These are phyloP conservation scores for Rosa multiflora DNA, from an alignment of 306 rosid genomes.

Conservation along the genomic window DNA sequence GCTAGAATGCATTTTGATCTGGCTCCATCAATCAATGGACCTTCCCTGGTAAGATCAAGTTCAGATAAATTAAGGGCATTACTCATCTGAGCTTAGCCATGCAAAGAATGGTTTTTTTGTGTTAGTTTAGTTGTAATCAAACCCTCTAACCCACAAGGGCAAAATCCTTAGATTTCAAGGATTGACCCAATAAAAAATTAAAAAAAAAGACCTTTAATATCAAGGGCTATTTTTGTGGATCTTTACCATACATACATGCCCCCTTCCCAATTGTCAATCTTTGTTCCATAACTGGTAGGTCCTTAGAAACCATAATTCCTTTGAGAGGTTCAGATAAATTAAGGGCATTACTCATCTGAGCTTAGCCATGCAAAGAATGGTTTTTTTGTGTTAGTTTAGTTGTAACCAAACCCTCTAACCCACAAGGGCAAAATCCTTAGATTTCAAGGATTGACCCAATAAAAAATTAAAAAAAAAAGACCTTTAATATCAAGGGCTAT, in stretches of 20 bases:
- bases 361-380: not conserved
- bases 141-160: not conserved
- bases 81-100: not conserved
- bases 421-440: not conserved
- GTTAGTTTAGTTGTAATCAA: not conserved
- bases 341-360: not conserved
- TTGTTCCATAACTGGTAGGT: conserved; percentile 3
- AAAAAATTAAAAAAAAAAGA: not conserved
- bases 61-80: not conserved
- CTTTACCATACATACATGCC: not conserved
- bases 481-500: not conserved
- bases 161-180: not conserved
- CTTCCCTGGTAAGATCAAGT: not conserved
- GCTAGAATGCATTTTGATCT: not conserved
- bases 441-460: not conserved
- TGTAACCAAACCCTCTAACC: not conserved
- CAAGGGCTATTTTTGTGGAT: not conserved
- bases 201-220: not conserved
- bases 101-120: not conserved
- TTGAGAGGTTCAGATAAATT: no score
- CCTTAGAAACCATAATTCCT: conserved; percentile 7
- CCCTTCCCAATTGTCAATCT: not conserved
- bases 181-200: not conserved
- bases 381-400: not conserved
- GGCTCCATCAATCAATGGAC: not conserved